These are phyloP conservation scores for Aspergillus neoniger DNA, from an alignment of 2,329 filamentous ascomycete genomes.

Conservation along the genomic window DNA sequence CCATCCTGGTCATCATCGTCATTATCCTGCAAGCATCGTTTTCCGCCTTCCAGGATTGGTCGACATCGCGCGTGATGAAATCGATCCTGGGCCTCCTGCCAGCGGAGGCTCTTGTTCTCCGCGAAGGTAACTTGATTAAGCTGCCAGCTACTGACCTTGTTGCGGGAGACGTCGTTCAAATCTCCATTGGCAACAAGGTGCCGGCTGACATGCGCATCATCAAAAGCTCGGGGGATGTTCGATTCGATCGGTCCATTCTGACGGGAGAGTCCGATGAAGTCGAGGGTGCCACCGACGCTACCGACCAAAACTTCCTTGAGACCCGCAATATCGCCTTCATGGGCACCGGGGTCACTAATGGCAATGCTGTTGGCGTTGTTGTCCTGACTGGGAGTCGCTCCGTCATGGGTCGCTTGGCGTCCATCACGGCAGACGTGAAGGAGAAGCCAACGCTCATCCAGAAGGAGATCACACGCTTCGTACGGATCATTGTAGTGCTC, in stretches of 20 bases:
- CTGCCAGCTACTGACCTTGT: conserved; percentile 66
- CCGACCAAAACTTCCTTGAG: conserved; percentile 74
- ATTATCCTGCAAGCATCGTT: conserved; percentile 71
- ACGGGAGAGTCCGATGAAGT: conserved; percentile 72
- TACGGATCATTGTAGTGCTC: conserved; percentile 67
- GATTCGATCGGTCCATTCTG: conserved; percentile 73
- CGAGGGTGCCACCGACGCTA: conserved; percentile 63
- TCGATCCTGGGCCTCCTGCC: conserved; percentile 77
- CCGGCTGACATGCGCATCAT: conserved; percentile 74
- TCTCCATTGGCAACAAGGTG: conserved; percentile 73
- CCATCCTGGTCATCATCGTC: conserved; percentile 71
- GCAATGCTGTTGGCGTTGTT: conserved; percentile 67
- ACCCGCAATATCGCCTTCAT: conserved; percentile 76
- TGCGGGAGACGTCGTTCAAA: conserved; percentile 68
- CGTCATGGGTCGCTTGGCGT: conserved; percentile 75
- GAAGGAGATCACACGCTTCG: conserved; percentile 72
- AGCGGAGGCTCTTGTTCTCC: conserved; percentile 66
- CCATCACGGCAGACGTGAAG: conserved; percentile 71
- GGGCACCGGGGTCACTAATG: conserved; percentile 74
- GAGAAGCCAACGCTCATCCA: conserved; percentile 69
- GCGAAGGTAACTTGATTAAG: conserved; percentile 59
- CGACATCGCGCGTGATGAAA: conserved; percentile 73
- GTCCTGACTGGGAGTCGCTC: conserved; percentile 71
- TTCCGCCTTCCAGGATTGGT: conserved; percentile 73
- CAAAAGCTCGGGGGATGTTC: conserved; percentile 68